Base-by-base conservation (phyloP, 495 filamentous ascomycete species). In the Pseudoneurospora amorphoporcata region DNA sequence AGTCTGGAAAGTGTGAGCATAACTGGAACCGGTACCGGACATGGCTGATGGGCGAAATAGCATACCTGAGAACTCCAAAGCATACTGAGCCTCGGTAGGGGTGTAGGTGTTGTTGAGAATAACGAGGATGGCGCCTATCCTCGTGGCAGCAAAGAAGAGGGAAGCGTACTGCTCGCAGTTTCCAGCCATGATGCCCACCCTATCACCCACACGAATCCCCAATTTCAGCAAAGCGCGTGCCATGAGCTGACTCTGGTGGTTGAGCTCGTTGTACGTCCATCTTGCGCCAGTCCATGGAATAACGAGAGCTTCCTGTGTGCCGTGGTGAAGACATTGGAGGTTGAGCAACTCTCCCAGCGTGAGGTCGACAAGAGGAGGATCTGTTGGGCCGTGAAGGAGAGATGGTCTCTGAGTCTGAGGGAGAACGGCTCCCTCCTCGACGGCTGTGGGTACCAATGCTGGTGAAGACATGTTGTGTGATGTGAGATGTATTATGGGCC, bases 71-170 rank as follows among this genome's bases (percentile, higher is more conserved):
- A 91, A 89, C 68, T 84, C 84, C n/a, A 92, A 79, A 38, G 88
- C 90, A 77, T 89, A 87, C 72, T 86, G 82, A 4, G 88, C 84
- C 77, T 92, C 90, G 16, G 83, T 85, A 1, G 87, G 84, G 35
- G 90, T 92, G 75, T 92, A 91, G 0, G 89, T 92, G 81, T 90
- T 91, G 80, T 92, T 91, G 74, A 91, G 81, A 39, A 91, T 90
- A 6, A 92, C 90, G 61, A 91, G 78, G 29, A 90, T 88, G 39
- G 87, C 89, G 17, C 90, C 90, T n/a, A 92, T 87, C 17, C 87
- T 82, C 3, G 87, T 85, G 39, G 88, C 88, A 1, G 89, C 89
- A 72, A 92, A 92, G 81, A 92, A 90, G 19, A 92, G 83, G 0
- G 88, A 84, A 40, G 89, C 88, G 75, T 91, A 92, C 78, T 90